Evolutionary conservation across 208 protist genomes (phyloP), one percentile per base, ranked within the genome.

Genomic region (Leishmania mexicana): DNA sequence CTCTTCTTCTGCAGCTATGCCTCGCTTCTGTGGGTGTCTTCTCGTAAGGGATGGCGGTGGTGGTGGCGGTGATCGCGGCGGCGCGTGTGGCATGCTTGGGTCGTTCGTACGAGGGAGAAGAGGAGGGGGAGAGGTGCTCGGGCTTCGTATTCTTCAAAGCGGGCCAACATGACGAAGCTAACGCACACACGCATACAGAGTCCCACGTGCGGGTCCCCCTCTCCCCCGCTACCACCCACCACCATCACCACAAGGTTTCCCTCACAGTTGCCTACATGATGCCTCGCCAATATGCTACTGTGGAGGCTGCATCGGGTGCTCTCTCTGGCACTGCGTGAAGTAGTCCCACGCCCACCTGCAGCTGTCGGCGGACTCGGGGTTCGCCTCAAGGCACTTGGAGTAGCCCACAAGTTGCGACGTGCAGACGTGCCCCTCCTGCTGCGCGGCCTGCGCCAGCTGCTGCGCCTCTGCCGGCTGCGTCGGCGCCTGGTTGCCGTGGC

Each of bases 261-360:
- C 7, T 64, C 21, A 11, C 10, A 64, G 28, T 64, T 7, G 58
- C 58, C 28, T 4, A 64, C 45, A 47, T 47, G 45, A 47, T 47
- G 45, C 35, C 11, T 28, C 28, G 28, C 38, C 62, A 19, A 81
- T 74, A 81, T 74, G 17, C 45, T 45, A 45, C 51, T 81, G 62
- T 0, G 77, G 17, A 8, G 65, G 64, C 53, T 83, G 35, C 58
- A 57, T 68, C 17, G 85, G 78, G 57, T 91, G 84, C 64, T 89
- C 79, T 3, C 77, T 51, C 78, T 94, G 91, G 86, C 94, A 97
- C 85, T 97, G 92, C 74, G 87, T 78, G 81, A 97, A 97, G 87
- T 93, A 92, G 57, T 97, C 94, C 94, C 94, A 97, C 58, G 91
- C 94, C 94, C 94, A 97, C 85, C 91, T 94, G 87, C 94, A 97